Conservation (phyloP, 768 basidiomycete species). For the Lentinula detonsa region DNA sequence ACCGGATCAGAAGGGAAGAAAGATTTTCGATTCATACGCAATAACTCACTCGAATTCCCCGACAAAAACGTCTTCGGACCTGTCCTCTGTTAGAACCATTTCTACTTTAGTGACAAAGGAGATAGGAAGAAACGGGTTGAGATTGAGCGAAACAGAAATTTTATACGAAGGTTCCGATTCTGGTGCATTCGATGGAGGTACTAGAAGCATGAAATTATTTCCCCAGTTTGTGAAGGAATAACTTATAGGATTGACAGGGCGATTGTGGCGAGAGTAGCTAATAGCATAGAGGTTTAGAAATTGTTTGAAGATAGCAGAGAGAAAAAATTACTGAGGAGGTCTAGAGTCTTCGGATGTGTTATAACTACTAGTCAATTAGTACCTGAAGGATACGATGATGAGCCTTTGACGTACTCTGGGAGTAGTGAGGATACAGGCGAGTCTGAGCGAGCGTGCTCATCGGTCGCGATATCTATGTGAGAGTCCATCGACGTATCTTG, state of each 20-base stretch:
- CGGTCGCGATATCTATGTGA: neutral
- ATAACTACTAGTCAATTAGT: neutral
- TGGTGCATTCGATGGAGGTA: slow-evolving; percentile 23
- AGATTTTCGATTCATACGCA: neutral
- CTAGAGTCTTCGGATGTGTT: neutral
- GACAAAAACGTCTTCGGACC: slow-evolving; percentile 24
- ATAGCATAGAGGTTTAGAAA: neutral
- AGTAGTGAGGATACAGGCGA: slow-evolving; percentile 5
- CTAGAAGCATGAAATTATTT: slow-evolving; percentile 24
- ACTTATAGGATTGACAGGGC: slow-evolving; percentile 24
- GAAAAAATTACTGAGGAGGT: slow-evolving; percentile 2
- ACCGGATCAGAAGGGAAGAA: neutral
- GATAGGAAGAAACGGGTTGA: slow-evolving; percentile 40
- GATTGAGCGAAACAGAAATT: slow-evolving; percentile 35
- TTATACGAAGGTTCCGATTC: slow-evolving; percentile 29
- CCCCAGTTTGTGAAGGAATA: slow-evolving; percentile 35
- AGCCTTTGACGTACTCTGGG: neutral
- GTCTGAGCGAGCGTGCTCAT: neutral
- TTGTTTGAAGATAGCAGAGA: neutral
- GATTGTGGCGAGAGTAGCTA: slow-evolving; percentile 14
- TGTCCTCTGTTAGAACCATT: slow-evolving; percentile 19
- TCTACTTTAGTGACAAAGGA: slow-evolving; percentile 35
- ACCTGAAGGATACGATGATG: neutral
- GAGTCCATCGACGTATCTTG: neutral
- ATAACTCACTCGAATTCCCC: slow-evolving; percentile 31